A percentile compares a stretch with the other conserved stretches of the same genome.
These are phyloP conservation scores for Claviceps purpurea DNA, from an alignment of 2,329 filamentous ascomycete genomes.

Conservation along the genomic window DNA sequence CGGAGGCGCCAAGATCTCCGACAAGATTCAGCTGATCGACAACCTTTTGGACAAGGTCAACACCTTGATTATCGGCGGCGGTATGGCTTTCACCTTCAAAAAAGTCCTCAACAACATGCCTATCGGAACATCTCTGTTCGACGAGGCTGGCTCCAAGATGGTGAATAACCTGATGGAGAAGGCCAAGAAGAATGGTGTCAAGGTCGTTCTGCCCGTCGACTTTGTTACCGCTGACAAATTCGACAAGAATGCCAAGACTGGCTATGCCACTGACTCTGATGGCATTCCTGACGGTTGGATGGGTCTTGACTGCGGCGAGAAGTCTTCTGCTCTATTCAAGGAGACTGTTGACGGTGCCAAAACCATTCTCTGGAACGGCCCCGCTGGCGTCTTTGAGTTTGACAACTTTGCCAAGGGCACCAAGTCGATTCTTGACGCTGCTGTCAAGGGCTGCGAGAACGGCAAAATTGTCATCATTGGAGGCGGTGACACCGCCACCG, in stretches of 20 bases:
- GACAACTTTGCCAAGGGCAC: constrained; percentile 88
- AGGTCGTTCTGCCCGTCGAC: constrained; percentile 87
- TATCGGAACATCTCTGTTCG: constrained; percentile 86
- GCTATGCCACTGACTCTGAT: constrained; percentile 69
- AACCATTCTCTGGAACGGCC: constrained; percentile 99
- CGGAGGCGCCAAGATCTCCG: constrained; percentile 93
- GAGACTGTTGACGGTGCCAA: constrained; percentile 74
- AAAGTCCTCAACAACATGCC: constrained; percentile 87
- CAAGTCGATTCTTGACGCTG: constrained; percentile 82
- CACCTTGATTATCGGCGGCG: constrained; percentile 91
- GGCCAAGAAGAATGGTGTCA: constrained; percentile 91
- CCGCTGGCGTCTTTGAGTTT: constrained; percentile 94
- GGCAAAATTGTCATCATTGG: constrained; percentile 95
- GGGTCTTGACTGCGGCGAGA: constrained; percentile 86
- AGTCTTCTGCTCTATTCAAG: constrained; percentile 82
- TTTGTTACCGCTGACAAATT: constrained; percentile 97
- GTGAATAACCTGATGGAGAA: constrained; percentile 81
- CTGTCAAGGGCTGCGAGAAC: constrained; percentile 60
- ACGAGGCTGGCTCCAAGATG: constrained; percentile 86
- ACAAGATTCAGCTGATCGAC: constrained; percentile 99
- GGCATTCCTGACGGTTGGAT: constrained; percentile 97
- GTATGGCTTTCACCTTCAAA: constrained; percentile 99
- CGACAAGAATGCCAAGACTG: constrained; percentile 65
- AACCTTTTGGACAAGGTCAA: constrained; percentile 97
- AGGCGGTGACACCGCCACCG: constrained; percentile 94